Evolutionary conservation across 1,284 basidiomycete genomes (phyloP).

Genomic region (Malassezia japonica): DNA sequence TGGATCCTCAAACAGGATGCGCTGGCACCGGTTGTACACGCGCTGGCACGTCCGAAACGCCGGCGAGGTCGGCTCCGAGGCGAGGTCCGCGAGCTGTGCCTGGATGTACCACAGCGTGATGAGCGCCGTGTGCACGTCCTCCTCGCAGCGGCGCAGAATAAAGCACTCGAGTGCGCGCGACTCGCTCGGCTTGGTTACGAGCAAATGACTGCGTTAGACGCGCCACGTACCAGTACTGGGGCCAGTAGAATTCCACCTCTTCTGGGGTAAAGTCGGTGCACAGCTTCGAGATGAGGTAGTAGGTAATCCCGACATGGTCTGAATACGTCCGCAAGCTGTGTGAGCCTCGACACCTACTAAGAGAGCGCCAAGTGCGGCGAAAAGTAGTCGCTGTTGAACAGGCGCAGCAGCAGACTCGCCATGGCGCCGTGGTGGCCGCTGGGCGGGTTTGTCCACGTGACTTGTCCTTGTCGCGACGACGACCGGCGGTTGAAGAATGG

Average conservation of each 20-base stretch:
- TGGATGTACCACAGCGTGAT: constrained; percentile 47
- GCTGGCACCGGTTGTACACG: constrained; percentile 81
- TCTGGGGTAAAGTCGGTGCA: constrained; percentile 28
- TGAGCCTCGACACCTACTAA: constrained; percentile 21
- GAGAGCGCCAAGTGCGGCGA: constrained; percentile 45
- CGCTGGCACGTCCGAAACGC: constrained; percentile 88
- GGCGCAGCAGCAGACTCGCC: constrained; percentile 42
- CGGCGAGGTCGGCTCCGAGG: constrained; percentile 55
- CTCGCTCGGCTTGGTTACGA: constrained; percentile 38
- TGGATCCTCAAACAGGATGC: constrained; percentile 85
- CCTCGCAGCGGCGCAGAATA: constrained; percentile 37
- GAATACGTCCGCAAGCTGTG: constrained; percentile 32
- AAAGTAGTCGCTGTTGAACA: constrained; percentile 47
- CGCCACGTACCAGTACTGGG: constrained; percentile 32
- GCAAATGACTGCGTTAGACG: constrained; percentile 25
- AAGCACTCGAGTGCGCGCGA: constrained; percentile 43
- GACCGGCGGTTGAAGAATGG: constrained; percentile 8
- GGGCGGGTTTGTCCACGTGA: not conserved
- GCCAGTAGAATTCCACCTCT: constrained; percentile 47
- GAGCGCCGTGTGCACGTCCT: constrained; percentile 43
- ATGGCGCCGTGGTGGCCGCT: constrained; percentile 16
- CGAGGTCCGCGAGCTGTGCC: constrained; percentile 40
- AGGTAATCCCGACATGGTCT: constrained; percentile 47
- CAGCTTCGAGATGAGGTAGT: constrained; percentile 42
- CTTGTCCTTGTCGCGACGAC: not conserved